A percentile compares a stretch with the other conserved stretches of the same genome.
phyloP scores from a whole-genome alignment of 306 rosid species.

The Acacia acuminata region DNA sequence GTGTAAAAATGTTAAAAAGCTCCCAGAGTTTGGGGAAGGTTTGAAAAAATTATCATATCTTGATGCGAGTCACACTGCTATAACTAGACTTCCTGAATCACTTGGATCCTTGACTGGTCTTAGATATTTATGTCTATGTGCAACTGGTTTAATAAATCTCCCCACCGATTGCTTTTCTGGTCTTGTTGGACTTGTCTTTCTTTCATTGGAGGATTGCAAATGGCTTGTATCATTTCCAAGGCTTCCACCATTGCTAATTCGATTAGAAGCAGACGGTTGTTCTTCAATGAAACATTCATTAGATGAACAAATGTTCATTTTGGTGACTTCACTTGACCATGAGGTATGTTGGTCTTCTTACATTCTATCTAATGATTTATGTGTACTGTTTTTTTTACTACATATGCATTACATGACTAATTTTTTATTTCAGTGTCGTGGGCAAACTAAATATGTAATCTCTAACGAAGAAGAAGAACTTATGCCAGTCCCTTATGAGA shows the following conservation, averaged over 20 bases:
- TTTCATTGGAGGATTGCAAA: neutral
- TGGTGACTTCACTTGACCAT: neutral
- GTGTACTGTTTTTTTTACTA: neutral
- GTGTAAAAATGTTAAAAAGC: neutral
- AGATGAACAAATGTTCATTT: neutral
- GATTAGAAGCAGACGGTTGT: neutral
- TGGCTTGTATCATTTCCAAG: neutral
- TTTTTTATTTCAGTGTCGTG: neutral
- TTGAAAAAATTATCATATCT: neutral
- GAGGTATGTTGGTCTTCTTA: neutral
- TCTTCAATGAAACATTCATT: neutral
- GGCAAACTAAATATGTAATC: neutral
- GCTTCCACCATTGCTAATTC: neutral
- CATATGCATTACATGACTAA: neutral
- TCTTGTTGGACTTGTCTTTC: neutral
- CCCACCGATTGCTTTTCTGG: neutral
- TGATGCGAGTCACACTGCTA: neutral
- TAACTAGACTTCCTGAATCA: neutral
- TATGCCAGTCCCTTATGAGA: no score
- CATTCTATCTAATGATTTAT: neutral
- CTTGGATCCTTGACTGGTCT: neutral
- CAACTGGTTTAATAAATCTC: neutral
- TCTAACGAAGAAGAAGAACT: no score
- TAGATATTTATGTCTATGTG: neutral
- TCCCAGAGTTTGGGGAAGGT: conserved; percentile 1